Conservation (phyloP, 805 yeast genomes). For the Wickerhamomyces mucosus region DNA sequence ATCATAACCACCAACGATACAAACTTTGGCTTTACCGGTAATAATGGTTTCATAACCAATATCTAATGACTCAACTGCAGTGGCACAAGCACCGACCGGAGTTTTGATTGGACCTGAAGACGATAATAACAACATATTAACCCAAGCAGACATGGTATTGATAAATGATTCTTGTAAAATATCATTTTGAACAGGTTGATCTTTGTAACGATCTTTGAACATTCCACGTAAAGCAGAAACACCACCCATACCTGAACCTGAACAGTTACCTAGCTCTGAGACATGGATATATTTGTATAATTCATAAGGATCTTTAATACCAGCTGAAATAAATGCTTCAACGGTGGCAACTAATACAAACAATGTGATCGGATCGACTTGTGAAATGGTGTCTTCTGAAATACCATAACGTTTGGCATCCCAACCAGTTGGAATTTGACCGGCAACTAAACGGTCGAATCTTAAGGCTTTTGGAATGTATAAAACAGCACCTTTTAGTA, state of each 20-base stretch:
- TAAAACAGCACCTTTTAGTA: constrained; percentile 88
- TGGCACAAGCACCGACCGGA: constrained; percentile 99
- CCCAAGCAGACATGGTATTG: constrained; percentile 99
- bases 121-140: constrained; percentile 92
- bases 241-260: constrained; percentile 99
- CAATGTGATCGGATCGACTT: constrained; percentile 94
- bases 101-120: constrained; percentile 99
- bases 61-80: constrained; percentile 96
- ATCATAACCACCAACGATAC: constrained; percentile 98
- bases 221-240: constrained; percentile 92
- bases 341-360: constrained; percentile 89
- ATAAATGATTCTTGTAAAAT: constrained; percentile 96
- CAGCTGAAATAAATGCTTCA: constrained; percentile 88
- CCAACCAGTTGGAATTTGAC: constrained; percentile 98
- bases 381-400: constrained; percentile 82
- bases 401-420: constrained; percentile 91
- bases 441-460: constrained; percentile 59
- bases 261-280: constrained; percentile 97
- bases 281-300: constrained; percentile 97
- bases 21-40: constrained; percentile 90
- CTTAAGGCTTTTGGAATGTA: constrained; percentile 73
- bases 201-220: constrained; percentile 92
- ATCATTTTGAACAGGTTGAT: constrained; percentile 93
- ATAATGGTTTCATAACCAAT: constrained; percentile 90
- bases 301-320: constrained; percentile 97